Base-by-base conservation (phyloP, 2,329 filamentous ascomycete species). In the Sphaerulina vaccinii region DNA sequence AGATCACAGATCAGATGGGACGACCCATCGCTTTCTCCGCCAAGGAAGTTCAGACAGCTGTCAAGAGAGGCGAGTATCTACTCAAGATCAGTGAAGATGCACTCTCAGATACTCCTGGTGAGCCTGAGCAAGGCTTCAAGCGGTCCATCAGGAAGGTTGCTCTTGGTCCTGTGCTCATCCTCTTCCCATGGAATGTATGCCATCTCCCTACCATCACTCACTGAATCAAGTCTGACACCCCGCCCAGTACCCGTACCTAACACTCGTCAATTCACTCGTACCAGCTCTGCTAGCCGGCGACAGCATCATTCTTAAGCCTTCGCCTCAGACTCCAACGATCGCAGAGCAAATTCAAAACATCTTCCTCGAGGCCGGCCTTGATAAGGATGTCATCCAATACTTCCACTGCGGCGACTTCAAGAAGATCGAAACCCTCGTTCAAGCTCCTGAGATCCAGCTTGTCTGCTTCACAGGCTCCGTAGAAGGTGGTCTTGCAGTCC, bases 401-500 rank as follows among this genome's bases (percentile, higher is more conserved):
- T 90, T 96, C 73, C 92, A 97, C 75, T 88, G 85, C 65, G 92
- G 91, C 47, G 89, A 88, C 42, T 84, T 87, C 21, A 75, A 75
- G 39, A 80, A 86, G 53, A 86, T 97, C 62, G 88, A 95, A 72
- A 78, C 84, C 5, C 79, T 97, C 38, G 84, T 95, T 43, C 81
- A 86, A 43, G 83, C 89, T 53, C 87, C 89, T 5, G 81, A 85
- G 59, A 81, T 97, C 57, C 81, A 86, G 47, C 79, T 90, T 27
- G 83, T 97, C 46, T 95, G 90, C 77, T 97, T 97, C 72, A 97
- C 92, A 0, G 92, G 92, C 29, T 96, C 91, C 5, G 90, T 96
- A 8, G 86, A 88, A 9, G 90, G 89, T 49, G 92, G 92, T 13
- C 75, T 96, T 48, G 85, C 88, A 1, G 87, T 96, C 19, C 90